phyloP scores from a whole-genome alignment of 352 stramenopile species.

The Pseudoperonospora humuli region DNA sequence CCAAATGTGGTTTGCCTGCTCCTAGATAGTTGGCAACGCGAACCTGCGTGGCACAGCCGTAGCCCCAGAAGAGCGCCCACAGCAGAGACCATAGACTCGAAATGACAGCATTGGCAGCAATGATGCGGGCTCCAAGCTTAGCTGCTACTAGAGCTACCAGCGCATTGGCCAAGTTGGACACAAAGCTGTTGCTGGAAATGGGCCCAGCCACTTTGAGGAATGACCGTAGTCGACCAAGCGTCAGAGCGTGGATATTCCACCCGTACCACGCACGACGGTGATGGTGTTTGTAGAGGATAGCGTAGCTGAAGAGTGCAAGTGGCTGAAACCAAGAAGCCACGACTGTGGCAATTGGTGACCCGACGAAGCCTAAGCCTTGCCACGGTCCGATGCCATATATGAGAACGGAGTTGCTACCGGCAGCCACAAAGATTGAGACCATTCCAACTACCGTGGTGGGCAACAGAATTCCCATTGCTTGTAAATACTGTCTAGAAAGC shows the following conservation, averaged over 20 bases:
- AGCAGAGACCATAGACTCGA: slow-evolving; percentile 57
- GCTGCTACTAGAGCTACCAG: slow-evolving; percentile 62
- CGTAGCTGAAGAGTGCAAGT: slow-evolving; percentile 45
- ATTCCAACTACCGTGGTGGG: slow-evolving; percentile 60
- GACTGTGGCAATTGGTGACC: slow-evolving; percentile 72
- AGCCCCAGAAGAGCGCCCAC: slow-evolving; percentile 76
- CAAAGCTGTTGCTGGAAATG: slow-evolving; percentile 65
- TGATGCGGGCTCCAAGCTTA: slow-evolving; percentile 43
- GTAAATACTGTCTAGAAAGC: slow-evolving; percentile 49
- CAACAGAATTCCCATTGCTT: slow-evolving; percentile 53
- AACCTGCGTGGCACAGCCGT: slow-evolving; percentile 69
- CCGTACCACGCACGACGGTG: slow-evolving; percentile 50
- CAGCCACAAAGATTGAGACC: slow-evolving; percentile 50
- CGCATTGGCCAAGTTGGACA: slow-evolving; percentile 62
- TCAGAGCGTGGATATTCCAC: slow-evolving; percentile 46
- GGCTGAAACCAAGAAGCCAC: slow-evolving; percentile 76
- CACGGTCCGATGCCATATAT: slow-evolving; percentile 57
- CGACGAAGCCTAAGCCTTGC: slow-evolving; percentile 57
- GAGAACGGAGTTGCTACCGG: slow-evolving; percentile 57
- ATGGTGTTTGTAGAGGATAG: slow-evolving; percentile 49
- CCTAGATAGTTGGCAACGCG: slow-evolving; percentile 73
- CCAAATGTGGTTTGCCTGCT: slow-evolving; percentile 37
- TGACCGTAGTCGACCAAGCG: slow-evolving; percentile 26
- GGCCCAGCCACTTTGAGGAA: slow-evolving; percentile 52
- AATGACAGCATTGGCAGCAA: slow-evolving; percentile 66